Evolutionary conservation across 805 yeast genomes (phyloP), one percentile per base, ranked within the genome.

Genomic region (Candida oleophila): DNA sequence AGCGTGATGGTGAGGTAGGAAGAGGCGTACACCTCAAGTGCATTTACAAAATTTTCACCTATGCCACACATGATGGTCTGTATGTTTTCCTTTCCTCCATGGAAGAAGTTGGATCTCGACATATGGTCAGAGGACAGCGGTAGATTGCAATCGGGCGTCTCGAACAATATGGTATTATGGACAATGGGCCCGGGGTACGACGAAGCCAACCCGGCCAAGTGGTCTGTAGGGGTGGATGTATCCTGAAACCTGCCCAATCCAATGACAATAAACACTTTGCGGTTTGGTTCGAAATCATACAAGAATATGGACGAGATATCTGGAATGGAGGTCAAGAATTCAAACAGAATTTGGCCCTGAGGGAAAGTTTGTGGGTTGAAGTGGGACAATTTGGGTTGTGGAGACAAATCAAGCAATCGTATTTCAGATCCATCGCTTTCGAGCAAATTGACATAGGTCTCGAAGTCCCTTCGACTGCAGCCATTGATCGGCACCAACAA

Each of bases 291-390:
- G 52, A 92, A 82, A 63, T 92, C 98, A 54, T 86, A 88, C 37
- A 92, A 69, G 44, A 86, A 83, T 4, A 83, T 65, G 22, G 85
- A 75, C 36, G 80, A 82, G n/a, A 73, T 74, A 46, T 80, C 84
- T 1, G 77, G 69, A 4, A 67, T 57, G 0, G 77, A 55, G 1
- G 76, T 64, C 11, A 66, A 63, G 52, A 81, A 81, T 46, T 82
- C 83, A 57, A 78, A 87, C 12, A 82, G 62, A 1, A 92, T 64
- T 42, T 85, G 68, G 0, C 98, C 98, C 42, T 77, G 76, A 1
- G 97, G 96, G 56, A 81, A 87, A 0, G 85, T 84, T 57, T 85
- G 94, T 1, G 98, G 97, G 54, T 87, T 87, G 72, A 90, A 90
- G 55, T 74, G 57, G 21, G 60, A 65, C 32, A 67, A 57, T 3